Percentiles rank a stretch among this genome's conserved stretches.
phyloP scores from a whole-genome alignment of 2,329 filamentous ascomycete species.

The Zymoseptoria crescenta region DNA sequence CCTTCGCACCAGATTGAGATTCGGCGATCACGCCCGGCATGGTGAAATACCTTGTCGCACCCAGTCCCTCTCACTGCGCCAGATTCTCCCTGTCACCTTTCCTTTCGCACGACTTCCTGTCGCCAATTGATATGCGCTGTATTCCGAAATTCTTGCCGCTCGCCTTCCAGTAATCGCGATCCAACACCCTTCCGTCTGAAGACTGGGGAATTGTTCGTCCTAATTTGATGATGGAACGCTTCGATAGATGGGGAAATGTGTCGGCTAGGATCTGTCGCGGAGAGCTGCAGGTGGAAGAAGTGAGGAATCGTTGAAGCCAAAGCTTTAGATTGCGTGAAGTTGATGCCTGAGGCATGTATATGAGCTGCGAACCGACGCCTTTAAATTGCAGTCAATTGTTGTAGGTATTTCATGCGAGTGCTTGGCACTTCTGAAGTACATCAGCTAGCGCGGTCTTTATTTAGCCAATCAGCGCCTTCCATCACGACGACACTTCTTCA shows the following conservation, averaged over 20 bases:
- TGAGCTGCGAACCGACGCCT: not conserved
- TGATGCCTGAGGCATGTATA: not conserved
- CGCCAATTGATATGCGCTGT: not conserved
- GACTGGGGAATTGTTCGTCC: too few species aligned
- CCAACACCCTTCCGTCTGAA: too few species aligned
- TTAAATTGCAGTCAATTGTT: not conserved
- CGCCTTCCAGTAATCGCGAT: not conserved
- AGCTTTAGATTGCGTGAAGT: not conserved
- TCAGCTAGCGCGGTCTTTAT: not conserved
- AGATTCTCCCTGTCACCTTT: not conserved
- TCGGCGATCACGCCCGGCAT: slow-evolving; percentile 31
- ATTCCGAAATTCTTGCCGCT: not conserved
- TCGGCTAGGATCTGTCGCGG: not conserved
- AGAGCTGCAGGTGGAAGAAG: not conserved
- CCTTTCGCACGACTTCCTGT: not conserved
- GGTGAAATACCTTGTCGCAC: slow-evolving; percentile 18
- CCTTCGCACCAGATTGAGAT: slow-evolving; percentile 23
- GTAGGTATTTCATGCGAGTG: not conserved
- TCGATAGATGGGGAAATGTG: too few species aligned
- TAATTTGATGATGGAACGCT: too few species aligned
- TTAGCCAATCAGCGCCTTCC: not conserved
- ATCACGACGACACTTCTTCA: not conserved
- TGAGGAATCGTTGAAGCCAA: not conserved
- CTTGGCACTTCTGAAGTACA: not conserved
- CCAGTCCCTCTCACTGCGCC: not conserved